phyloP scores from a whole-genome alignment of 2,329 filamentous ascomycete species.

The Aspergillus amoenus region DNA sequence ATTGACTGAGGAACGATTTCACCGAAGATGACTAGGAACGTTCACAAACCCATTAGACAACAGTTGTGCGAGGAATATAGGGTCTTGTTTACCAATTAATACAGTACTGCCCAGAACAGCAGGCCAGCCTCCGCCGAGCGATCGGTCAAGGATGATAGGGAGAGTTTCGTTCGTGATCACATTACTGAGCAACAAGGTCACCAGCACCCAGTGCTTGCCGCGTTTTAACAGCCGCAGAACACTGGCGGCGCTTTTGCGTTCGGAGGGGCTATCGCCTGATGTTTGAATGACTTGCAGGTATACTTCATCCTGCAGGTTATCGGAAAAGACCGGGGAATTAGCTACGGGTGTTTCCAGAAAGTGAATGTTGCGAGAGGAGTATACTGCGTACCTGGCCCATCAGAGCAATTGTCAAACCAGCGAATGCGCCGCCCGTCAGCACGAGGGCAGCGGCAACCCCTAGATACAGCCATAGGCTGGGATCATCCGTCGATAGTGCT shows the following conservation, averaged over 20 bases:
- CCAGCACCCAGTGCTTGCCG: constrained; percentile 97
- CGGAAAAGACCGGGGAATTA: constrained; percentile 4
- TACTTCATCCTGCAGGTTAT: constrained; percentile 74
- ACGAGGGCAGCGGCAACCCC: constrained; percentile 77
- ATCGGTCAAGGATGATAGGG: constrained; percentile 91
- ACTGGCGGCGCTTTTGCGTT: constrained; percentile 78
- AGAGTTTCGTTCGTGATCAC: constrained; percentile 97
- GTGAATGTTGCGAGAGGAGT: background rate
- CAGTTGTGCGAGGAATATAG: background rate
- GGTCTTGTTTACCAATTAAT: constrained; percentile 70
- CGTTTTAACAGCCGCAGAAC: constrained; percentile 78
- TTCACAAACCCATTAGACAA: constrained; percentile 5
- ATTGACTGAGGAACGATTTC: constrained; percentile 95
- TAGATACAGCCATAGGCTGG: constrained; percentile 77
- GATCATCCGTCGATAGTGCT: constrained; percentile 57
- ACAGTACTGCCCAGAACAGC: constrained; percentile 91
- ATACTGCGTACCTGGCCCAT: constrained; percentile 57
- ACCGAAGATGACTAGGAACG: constrained; percentile 81
- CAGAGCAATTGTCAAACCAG: constrained; percentile 72
- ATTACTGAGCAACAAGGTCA: constrained; percentile 89
- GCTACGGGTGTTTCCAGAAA: background rate
- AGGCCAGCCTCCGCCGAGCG: constrained; percentile 89
- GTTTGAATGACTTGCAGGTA: constrained; percentile 92
- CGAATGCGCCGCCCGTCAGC: constrained; percentile 86
- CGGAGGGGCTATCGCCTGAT: constrained; percentile 72